phyloP scores from a whole-genome alignment of 2,329 filamentous ascomycete species.

The Rhinocladiella similis region DNA sequence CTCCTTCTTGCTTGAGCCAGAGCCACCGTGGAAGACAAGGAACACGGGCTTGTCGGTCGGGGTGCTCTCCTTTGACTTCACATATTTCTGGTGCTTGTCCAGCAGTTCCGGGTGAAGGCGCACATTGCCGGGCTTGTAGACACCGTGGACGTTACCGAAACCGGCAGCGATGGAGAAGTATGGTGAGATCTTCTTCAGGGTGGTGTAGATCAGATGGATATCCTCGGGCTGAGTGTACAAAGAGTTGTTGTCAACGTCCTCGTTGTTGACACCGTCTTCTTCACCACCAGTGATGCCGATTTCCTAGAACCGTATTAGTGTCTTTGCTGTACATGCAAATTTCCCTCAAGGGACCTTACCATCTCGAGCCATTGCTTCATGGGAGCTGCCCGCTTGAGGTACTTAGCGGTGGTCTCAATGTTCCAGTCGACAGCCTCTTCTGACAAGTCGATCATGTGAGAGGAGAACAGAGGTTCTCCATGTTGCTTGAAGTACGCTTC shows the following conservation, averaged over 20 bases:
- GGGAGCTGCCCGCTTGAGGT: slow-evolving; percentile 89
- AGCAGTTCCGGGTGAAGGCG: slow-evolving; percentile 95
- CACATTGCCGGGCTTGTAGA: slow-evolving; percentile 98
- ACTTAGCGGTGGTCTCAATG: slow-evolving; percentile 86
- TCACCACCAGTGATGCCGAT: slow-evolving; percentile 96
- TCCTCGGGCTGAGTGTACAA: slow-evolving; percentile 98
- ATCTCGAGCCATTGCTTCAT: slow-evolving; percentile 99
- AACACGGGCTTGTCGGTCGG: slow-evolving; percentile 88
- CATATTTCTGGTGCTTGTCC: slow-evolving; percentile 91
- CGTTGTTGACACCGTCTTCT: slow-evolving; percentile 98
- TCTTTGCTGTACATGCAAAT: not conserved
- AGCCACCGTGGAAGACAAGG: slow-evolving; percentile 99
- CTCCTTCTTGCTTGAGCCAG: slow-evolving; percentile 86
- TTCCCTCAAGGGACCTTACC: slow-evolving; percentile 59
- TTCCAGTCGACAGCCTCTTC: slow-evolving; percentile 91
- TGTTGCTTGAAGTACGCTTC: slow-evolving; percentile 93
- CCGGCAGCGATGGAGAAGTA: slow-evolving; percentile 98
- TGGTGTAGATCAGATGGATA: slow-evolving; percentile 87
- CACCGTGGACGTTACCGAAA: slow-evolving; percentile 98
- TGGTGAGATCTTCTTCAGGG: slow-evolving; percentile 79
- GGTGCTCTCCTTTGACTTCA: slow-evolving; percentile 74
- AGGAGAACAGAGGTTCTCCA: slow-evolving; percentile 89
- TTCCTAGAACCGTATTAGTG: slow-evolving; percentile 50
- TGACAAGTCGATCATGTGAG: slow-evolving; percentile 97
- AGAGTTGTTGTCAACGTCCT: slow-evolving; percentile 92